Evolutionary conservation across 768 basidiomycete genomes (phyloP), one percentile per base, ranked within the genome.

Genomic region (Suillus discolor): DNA sequence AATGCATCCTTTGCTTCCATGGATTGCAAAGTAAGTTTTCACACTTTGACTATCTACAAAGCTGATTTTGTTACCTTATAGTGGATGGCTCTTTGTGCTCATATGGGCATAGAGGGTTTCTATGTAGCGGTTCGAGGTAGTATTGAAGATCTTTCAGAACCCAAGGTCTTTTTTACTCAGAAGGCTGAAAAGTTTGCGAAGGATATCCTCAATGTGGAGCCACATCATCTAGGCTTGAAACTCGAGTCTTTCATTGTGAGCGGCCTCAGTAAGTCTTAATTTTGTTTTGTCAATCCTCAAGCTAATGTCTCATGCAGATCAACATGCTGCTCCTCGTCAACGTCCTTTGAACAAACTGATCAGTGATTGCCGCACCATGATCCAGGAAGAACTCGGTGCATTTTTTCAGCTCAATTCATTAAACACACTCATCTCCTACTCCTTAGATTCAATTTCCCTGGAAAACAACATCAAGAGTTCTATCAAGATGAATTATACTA

Each of bases 401-500:
- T 51, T 51, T 51, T 51, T 25, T 51, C 23, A 3, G 13, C 15
- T 28, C 49, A 28, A 47, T 15, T 47, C n/a, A 23, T 47, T 47
- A 47, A 6, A n/a, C 45, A 45, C 6, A n/a, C 44, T 45, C 20
- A 45, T 45, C 44, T 45, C 44, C 44, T 45, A 45, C 45, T 47
- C 15, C 28, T 28, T 28, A 51, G 49, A 25, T 51, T 44, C 31
- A 62, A 41, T 45, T 20, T 6, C 44, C 47, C 39, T 42, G 8
- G 13, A 39, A 23, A 28, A 62, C 12, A 62, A 62, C 31, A 23
- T 49, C 23, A 31, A 55, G 12, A 6, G 6, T 6, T 4, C 5
- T 23, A 23, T 44, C 44, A 62, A 53, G 5, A 62, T 62, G 61
- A 62, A 57, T 11, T 62, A 55, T n/a, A 47, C 38, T 25, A 62